These are phyloP conservation scores for Phytophthora pistaciae DNA, from an alignment of 352 stramenopile species.

Conservation along the genomic window DNA sequence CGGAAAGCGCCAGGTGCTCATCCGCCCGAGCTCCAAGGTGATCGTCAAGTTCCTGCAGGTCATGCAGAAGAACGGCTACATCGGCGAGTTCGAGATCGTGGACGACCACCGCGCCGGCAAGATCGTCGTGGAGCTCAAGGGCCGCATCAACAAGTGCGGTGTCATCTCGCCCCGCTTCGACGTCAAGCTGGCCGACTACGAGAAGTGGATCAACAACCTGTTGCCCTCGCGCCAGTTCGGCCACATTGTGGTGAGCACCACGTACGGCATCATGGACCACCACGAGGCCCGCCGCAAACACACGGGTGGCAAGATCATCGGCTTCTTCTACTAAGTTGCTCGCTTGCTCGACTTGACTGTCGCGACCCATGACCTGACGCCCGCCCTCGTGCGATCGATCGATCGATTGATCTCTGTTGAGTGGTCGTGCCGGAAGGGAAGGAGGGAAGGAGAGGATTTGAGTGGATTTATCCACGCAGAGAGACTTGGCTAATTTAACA, in stretches of 20 bases:
- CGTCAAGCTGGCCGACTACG: conserved; percentile 96
- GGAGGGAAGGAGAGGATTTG: conserved; percentile 37
- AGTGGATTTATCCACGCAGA: conserved; percentile 37
- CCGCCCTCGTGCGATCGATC: no score
- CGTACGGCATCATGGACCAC: conserved; percentile 94
- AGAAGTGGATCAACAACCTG: conserved; percentile 99
- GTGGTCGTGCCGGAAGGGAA: conserved; percentile 17
- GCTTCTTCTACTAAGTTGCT: conserved; percentile 99
- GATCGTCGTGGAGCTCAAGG: conserved; percentile 98
- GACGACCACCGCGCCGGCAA: conserved; percentile 99
- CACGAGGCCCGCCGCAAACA: conserved; percentile 98
- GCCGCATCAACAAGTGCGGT: conserved; percentile 99
- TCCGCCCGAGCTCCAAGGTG: conserved; percentile 99
- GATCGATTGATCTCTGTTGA: conserved; percentile 4
- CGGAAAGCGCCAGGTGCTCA: conserved; percentile 99
- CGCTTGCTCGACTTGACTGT: not conserved
- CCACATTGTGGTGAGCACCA: conserved; percentile 95
- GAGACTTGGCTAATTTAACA: conserved; percentile 34
- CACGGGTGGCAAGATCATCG: conserved; percentile 99
- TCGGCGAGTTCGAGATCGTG: conserved; percentile 99
- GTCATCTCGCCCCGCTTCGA: conserved; percentile 99
- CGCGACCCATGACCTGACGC: no score
- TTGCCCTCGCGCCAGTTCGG: conserved; percentile 99
- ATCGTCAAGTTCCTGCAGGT: conserved; percentile 99
- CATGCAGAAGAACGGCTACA: conserved; percentile 99